Conservation (phyloP, 768 basidiomycete genomes). For the Calocybe gangraenosa region DNA sequence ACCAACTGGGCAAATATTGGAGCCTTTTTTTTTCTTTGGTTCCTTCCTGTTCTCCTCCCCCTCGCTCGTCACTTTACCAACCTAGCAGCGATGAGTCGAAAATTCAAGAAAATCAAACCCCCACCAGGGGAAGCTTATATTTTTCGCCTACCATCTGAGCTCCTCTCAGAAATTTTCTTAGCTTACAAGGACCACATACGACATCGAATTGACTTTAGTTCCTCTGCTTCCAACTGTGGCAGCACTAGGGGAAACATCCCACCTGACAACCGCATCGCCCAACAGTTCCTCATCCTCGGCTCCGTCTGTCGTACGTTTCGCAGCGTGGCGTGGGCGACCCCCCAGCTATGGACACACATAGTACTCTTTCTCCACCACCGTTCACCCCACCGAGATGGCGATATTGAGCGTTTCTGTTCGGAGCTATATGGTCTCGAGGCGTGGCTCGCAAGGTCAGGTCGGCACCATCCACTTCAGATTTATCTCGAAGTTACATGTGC, state of each 20-base stretch:
- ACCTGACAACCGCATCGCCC: background rate
- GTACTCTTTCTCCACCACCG: background rate
- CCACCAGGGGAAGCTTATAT: background rate
- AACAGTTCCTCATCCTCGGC: background rate
- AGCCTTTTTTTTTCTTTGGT: too few relatives aligned
- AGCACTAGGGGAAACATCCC: background rate
- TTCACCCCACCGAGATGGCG: too few relatives aligned
- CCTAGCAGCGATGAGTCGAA: too few relatives aligned
- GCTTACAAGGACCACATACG: background rate
- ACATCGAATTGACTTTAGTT: background rate
- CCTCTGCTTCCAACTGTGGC: too few relatives aligned
- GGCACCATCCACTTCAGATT: background rate
- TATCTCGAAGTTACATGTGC: background rate
- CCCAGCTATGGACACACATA: background rate
- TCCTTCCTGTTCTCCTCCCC: too few relatives aligned
- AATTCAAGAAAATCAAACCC: background rate
- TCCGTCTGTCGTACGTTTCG: background rate
- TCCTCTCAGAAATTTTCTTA: background rate
- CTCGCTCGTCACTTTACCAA: too few relatives aligned
- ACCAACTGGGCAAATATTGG: too few relatives aligned
- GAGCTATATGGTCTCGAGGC: background rate
- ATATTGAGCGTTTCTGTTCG: background rate
- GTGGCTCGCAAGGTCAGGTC: background rate
- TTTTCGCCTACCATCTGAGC: background rate
- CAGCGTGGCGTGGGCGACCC: background rate